phyloP scores from a whole-genome alignment of 2,329 filamentous ascomycete genomes.

The Talaromyces verruculosus region DNA sequence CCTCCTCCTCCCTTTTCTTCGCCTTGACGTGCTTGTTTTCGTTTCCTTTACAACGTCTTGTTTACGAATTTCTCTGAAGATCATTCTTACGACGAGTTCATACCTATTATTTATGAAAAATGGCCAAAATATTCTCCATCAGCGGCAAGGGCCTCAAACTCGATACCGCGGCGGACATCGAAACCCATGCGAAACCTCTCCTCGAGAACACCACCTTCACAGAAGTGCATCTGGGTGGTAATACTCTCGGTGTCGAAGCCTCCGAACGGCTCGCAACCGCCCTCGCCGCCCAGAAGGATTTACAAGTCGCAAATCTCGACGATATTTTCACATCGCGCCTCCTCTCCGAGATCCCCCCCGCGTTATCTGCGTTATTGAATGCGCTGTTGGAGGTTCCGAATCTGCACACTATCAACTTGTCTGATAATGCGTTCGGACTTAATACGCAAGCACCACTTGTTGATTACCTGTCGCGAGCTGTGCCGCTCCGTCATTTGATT shows the following conservation, averaged over 20 bases:
- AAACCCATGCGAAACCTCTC: slow-evolving; percentile 76
- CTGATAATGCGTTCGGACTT: slow-evolving; percentile 96
- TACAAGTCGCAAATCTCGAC: slow-evolving; percentile 82
- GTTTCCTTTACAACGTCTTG: background rate
- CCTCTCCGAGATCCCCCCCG: slow-evolving; percentile 88
- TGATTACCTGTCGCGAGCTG: slow-evolving; percentile 83
- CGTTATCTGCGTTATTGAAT: slow-evolving; percentile 79
- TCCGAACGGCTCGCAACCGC: slow-evolving; percentile 82
- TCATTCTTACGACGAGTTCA: no score
- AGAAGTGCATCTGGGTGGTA: slow-evolving; percentile 82
- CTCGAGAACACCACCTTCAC: slow-evolving; percentile 67
- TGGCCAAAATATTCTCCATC: slow-evolving; percentile 69
- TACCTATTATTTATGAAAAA: background rate
- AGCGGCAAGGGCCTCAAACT: slow-evolving; percentile 92
- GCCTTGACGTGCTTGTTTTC: background rate
- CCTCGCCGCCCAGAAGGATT: slow-evolving; percentile 76
- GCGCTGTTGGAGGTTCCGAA: slow-evolving; percentile 82
- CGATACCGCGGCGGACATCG: slow-evolving; percentile 81
- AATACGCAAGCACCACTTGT: slow-evolving; percentile 92
- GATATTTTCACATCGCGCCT: slow-evolving; percentile 97
- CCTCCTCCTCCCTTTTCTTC: slow-evolving; percentile 14
- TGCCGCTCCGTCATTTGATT: slow-evolving; percentile 88
- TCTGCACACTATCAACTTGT: slow-evolving; percentile 89
- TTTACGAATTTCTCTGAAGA: no score
- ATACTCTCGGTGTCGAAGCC: slow-evolving; percentile 87